phyloP scores from a whole-genome alignment of 495 filamentous ascomycete genomes.

The Daldinia loculata region DNA sequence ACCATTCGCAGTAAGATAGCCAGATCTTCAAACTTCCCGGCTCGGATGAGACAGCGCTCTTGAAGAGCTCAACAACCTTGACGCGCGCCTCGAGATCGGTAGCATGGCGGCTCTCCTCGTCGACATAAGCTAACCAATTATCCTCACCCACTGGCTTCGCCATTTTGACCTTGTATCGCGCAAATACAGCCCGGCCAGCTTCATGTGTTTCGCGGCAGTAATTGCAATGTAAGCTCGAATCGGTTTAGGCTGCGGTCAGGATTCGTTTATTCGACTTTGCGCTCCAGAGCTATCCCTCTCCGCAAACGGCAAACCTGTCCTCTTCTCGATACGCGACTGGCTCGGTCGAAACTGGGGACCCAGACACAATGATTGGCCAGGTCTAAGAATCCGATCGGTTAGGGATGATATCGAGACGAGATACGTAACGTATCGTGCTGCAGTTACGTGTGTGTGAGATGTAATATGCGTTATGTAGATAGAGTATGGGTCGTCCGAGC shows the following conservation, averaged over 20 bases:
- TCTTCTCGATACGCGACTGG: slow-evolving; percentile 35
- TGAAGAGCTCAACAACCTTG: slow-evolving; percentile 83
- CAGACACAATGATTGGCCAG: slow-evolving; percentile 27
- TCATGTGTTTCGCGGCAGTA: slow-evolving; percentile 39
- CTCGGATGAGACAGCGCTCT: slow-evolving; percentile 82
- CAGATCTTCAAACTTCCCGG: slow-evolving; percentile 85
- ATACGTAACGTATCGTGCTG: slow-evolving; percentile 32
- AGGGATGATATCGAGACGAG: slow-evolving; percentile 10
- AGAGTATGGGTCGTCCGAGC: slow-evolving; percentile 16
- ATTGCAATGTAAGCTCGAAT: slow-evolving; percentile 12
- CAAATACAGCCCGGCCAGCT: slow-evolving; percentile 36
- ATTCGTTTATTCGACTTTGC: slow-evolving; percentile 18
- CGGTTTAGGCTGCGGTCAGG: slow-evolving; percentile 11
- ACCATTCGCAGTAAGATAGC: slow-evolving; percentile 87
- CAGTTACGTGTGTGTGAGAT: slow-evolving; percentile 20
- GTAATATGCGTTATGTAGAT: slow-evolving; percentile 15
- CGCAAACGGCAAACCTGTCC: slow-evolving; percentile 26
- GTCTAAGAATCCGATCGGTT: slow-evolving; percentile 27
- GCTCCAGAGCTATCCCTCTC: slow-evolving; percentile 6
- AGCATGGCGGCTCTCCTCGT: slow-evolving; percentile 60
- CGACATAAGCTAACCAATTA: slow-evolving; percentile 62
- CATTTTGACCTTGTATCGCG: slow-evolving; percentile 51
- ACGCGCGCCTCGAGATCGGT: slow-evolving; percentile 65
- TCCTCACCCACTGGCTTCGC: slow-evolving; percentile 65
- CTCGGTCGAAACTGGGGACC: slow-evolving; percentile 15